Percentiles rank a stretch among this genome's conserved stretches.
These are phyloP conservation scores for Penicillium ochrochloron DNA, from an alignment of 495 filamentous ascomycete genomes.

Conservation along the genomic window DNA sequence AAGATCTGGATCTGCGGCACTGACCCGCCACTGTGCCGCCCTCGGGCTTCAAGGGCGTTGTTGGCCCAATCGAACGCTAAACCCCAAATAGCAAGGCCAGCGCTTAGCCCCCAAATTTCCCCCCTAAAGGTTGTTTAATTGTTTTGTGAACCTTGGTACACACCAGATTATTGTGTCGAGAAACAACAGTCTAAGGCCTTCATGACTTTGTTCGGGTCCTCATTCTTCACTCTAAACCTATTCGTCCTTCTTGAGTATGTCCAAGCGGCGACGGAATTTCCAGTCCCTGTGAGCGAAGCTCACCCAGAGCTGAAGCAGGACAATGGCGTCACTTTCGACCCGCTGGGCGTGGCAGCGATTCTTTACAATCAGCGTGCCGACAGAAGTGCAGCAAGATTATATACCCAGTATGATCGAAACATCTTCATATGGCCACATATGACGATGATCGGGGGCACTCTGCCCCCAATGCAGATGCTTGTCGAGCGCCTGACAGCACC, in stretches of 20 bases:
- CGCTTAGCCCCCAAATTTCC: background rate
- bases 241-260: constrained; percentile 3
- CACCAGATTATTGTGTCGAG: background rate
- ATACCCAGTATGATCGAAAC: constrained; percentile 34
- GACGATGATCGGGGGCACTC: constrained; percentile 38
- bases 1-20: background rate
- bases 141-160: background rate
- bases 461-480: constrained; percentile 36
- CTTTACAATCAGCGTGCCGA: constrained; percentile 36
- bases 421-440: constrained; percentile 39
- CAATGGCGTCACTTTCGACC: constrained; percentile 34
- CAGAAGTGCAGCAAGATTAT: constrained; percentile 32
- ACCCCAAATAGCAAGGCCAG: background rate
- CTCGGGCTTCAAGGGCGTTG: background rate
- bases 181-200: background rate
- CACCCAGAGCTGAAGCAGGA: constrained; percentile 14
- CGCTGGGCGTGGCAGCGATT: constrained; percentile 38
- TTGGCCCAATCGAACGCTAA: background rate
- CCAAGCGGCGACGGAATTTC: constrained; percentile 7
- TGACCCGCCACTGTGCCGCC: background rate
- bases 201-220: background rate
- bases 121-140: constrained; percentile 2
- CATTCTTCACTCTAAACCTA: background rate
- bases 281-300: constrained; percentile 5
- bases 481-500: constrained; percentile 34